Evolutionary conservation across 2,329 filamentous ascomycete genomes (phyloP), one percentile per base, ranked within the genome.

Genomic region (Penicillium corylophilum): DNA sequence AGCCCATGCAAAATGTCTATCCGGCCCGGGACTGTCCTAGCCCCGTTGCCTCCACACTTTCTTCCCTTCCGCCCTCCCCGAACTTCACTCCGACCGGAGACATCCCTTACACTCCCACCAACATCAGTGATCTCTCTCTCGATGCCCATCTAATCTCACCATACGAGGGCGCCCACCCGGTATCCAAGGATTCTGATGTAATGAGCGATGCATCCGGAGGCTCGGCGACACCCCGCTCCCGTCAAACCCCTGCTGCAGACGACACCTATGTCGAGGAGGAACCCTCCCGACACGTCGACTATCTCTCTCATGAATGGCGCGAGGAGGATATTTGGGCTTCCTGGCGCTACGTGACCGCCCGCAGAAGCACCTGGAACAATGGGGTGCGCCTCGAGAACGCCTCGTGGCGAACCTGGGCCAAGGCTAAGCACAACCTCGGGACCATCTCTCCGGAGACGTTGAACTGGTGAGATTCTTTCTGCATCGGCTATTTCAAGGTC

Each of bases 271-370:
- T 95, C 33, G 82, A 85, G 56, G 80, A 79, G 29, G 84, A 88
- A 64, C 90, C 90, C 1, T 91, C 91, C 41, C 81, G 90, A 59
- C 90, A 96, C 73, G 92, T 96, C n/a, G 92, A 96, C 73, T 96
- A 96, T 68, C 82, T 96, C 42, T 95, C 92, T 16, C 89, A 97
- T 67, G 85, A 93, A 55, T 96, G 93, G 90, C 85, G 83, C 57
- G 91, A 96, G 72, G 92, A 97, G 71, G 93, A 99, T 72, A 95
- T 97, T 23, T 97, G 92, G 92, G 87, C 89, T 5, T 96, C 93
- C 1, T 97, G 94, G 94, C 86, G 91, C 67, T 94, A 95, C 68
- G 90, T 97, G 62, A 85, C 92, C 15, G 86, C 88, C 24, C 88
- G 90, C 64, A 81, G 87, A 63, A 85, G 84, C 53, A 82, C 89